Evolutionary conservation across 768 basidiomycete genomes (phyloP).

Genomic region (Kwoniella sp.): DNA sequence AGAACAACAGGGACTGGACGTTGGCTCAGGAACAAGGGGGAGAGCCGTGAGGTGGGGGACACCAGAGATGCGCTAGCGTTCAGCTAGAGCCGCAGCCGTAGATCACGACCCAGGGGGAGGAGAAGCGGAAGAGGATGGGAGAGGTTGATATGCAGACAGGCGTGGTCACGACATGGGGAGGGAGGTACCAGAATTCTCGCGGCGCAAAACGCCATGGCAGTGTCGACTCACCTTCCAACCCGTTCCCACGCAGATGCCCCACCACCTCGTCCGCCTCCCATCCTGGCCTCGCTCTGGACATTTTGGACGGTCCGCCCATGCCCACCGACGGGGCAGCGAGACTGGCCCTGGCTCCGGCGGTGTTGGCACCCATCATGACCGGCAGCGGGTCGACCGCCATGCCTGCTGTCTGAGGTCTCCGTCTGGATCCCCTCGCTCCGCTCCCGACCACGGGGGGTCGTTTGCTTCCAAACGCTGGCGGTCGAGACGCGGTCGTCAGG

Average conservation of each 20-base stretch:
- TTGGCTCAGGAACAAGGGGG: not conserved
- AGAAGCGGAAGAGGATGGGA: not conserved
- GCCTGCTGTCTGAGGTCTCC: conserved; percentile 23
- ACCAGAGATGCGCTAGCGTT: too few relatives aligned
- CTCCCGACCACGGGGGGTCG: conserved; percentile 4
- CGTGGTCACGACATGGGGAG: not conserved
- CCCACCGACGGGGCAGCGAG: conserved; percentile 28
- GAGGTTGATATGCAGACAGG: not conserved
- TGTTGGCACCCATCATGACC: conserved; percentile 1
- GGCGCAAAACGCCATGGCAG: not conserved
- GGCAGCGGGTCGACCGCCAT: conserved; percentile 1
- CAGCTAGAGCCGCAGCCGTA: too few relatives aligned
- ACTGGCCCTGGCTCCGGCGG: conserved; percentile 11
- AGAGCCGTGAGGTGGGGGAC: too few relatives aligned
- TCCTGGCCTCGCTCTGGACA: conserved; percentile 31
- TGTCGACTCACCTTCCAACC: conserved; percentile 43
- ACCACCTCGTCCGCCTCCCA: conserved; percentile 50
- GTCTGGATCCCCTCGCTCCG: conserved; percentile 10
- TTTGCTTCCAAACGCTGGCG: conserved; percentile 26
- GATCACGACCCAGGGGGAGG: not conserved
- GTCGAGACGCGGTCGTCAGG: too few relatives aligned
- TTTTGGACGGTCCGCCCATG: conserved; percentile 13
- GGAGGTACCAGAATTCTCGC: not conserved
- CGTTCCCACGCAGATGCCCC: conserved; percentile 33
- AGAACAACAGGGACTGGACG: too few relatives aligned